Evolutionary conservation across 139 green algal genomes (phyloP), one percentile per base, ranked within the genome.

Genomic region (Tetradesmus obliquus): DNA sequence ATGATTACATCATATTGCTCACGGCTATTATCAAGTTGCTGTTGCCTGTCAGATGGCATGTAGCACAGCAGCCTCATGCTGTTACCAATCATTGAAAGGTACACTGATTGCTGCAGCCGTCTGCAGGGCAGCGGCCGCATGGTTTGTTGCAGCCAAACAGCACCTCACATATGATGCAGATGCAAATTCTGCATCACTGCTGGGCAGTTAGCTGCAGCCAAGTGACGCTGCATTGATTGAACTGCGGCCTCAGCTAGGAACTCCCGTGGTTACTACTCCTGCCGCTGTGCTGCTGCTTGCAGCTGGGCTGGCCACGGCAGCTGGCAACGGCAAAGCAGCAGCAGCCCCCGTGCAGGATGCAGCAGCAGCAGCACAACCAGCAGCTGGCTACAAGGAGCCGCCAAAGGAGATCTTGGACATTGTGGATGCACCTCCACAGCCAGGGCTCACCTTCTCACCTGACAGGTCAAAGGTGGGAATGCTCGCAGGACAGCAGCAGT

Each of bases 391-490:
- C 95, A 93, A 93, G 51, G 53, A 97, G 87, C 98, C 98, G 0
- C 97, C 97, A 0, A 84, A 94, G 9, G 97, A 98, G 87, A 99
- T 99, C n/a, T 57, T 95, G 1, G 91, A 96, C 32, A 98, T 99
- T 79, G 97, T 99, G 32, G 97, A 99, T 88, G 86, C 94, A 5
- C 97, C 96, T 2, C 88, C 95, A 0, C 95, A 98, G 84, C 98
- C 98, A 3, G 88, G 92, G 19, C 94, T 99, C 13, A 97, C 96
- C 9, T 98, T 99, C 92, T 99, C 96, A 6, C 98, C 98, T n/a
- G 93, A 98, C 88, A 88, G 98, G 1, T 95, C 69, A 19, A 76
- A 88, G 92, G 74, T 88, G 53, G 5, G 51, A 1, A 0, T 20
- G 8, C 80, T 83, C 7, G 2, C 58, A 53, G 1, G 57, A 32